Base-by-base conservation (phyloP, 1,284 basidiomycete genomes). In the Somion occarium region DNA sequence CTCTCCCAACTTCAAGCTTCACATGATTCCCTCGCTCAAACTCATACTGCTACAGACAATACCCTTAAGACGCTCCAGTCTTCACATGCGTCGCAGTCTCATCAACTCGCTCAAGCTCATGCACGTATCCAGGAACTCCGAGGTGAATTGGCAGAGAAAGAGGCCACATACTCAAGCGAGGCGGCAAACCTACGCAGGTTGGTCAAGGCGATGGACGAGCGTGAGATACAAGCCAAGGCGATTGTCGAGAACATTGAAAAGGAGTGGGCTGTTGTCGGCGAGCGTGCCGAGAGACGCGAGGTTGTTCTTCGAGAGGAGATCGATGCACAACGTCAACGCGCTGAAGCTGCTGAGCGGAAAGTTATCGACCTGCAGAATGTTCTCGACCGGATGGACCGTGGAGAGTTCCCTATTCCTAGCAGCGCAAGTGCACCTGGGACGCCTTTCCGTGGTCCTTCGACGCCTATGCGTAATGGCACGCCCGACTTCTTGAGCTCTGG, bases 131-230 rank as follows among this genome's bases (percentile, higher is more conserved):
- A 90, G 51, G 80, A 85, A 51, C 73, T 92, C 39, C 81, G 80
- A 38, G 80, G 82, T 3, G 83, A 85, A 52, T 72, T 91, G 5
- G 89, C 88, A 1, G 85, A 91, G 59, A 85, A 90, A 59, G 90
- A 93, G 59, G 82, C 83, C 0, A 83, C 82, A 1, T 93, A 89
- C 65, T 76, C 83, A 0, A 80, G 76, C 51, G 91, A 95, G 65
- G 83, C 83, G 1, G 80, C 76, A 25, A 81, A 82, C 13, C 72
- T 93, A 57, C 79, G 81, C 51, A 75, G 90, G 38, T 72, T 94
- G 15, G 82, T 91, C 18, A 71, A 75, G 15, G 80, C 93, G 73
- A 84, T 94, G 76, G 90, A 95, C 63, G 85, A 85, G 54, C 78
- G 92, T 25, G 91, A 93, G 65, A 79, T 80, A 41, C 83, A 92